Percentiles rank a stretch among this genome's conserved stretches.
phyloP scores from a whole-genome alignment of 371 early-diverging fungal genomes.

The Mortierella sp. region DNA sequence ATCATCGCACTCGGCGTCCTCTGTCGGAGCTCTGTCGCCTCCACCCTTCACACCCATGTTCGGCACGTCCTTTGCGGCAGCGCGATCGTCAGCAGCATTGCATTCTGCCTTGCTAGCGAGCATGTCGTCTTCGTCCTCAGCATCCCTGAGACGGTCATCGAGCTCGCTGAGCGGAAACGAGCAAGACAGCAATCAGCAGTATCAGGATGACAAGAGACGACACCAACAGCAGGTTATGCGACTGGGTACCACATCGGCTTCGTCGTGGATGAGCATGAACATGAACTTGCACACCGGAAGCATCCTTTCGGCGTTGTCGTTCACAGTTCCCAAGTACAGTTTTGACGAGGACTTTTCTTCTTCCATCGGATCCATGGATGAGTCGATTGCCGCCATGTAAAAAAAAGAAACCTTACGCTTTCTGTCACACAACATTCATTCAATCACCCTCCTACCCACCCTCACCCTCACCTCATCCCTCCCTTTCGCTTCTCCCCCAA shows the following conservation, averaged over 20 bases:
- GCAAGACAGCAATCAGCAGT: neutral
- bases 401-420: neutral
- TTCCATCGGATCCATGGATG: slow-evolving; percentile 13
- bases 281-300: slow-evolving; percentile 39
- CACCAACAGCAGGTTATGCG: slow-evolving; percentile 18
- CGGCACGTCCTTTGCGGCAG: slow-evolving; percentile 40
- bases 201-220: slow-evolving; percentile 1
- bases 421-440: too few species aligned
- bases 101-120: slow-evolving; percentile 40
- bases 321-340: slow-evolving; percentile 44
- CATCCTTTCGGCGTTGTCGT: slow-evolving; percentile 47
- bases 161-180: slow-evolving; percentile 19
- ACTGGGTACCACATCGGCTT: slow-evolving; percentile 25
- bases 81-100: slow-evolving; percentile 45
- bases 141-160: slow-evolving; percentile 17
- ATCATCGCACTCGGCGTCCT: slow-evolving; percentile 19
- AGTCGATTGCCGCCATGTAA: slow-evolving; percentile 45
- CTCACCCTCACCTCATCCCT: neutral
- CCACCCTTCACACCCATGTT: slow-evolving; percentile 40
- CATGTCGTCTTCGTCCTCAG: slow-evolving; percentile 35
- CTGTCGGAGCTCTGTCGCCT: slow-evolving; percentile 32
- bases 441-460: neutral
- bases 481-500: neutral
- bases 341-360: slow-evolving; percentile 33
- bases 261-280: slow-evolving; percentile 49